Conservation (phyloP, 2,329 filamentous ascomycete genomes). For the Conoideocrella luteorostrata region DNA sequence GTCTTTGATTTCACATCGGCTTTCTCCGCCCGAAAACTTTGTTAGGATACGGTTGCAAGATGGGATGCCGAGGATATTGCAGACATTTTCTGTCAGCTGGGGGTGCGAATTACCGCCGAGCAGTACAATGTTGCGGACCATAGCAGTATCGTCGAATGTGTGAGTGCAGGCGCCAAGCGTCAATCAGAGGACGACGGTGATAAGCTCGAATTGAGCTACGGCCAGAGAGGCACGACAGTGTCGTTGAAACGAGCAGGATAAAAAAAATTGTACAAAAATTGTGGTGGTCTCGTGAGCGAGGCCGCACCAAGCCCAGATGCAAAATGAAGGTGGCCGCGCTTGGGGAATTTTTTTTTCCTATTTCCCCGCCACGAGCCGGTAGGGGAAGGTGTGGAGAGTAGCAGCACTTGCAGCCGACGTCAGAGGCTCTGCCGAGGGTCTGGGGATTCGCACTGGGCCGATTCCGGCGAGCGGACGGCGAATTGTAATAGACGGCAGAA, state of each 20-base stretch:
- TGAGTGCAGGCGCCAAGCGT: not conserved
- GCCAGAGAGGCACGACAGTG: not conserved
- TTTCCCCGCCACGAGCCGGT: slow-evolving; percentile 9
- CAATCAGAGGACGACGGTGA: not conserved
- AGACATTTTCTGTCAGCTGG: slow-evolving; percentile 77
- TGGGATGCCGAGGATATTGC: slow-evolving; percentile 82
- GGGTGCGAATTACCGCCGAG: slow-evolving; percentile 92
- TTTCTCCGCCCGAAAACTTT: slow-evolving; percentile 95
- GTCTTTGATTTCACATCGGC: slow-evolving; percentile 90
- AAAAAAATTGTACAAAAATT: not conserved
- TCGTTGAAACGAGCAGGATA: not conserved
- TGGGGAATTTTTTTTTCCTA: slow-evolving; percentile 10
- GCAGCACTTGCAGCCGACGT: slow-evolving; percentile 9
- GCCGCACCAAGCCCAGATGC: slow-evolving; percentile 4
- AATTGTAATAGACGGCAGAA: not conserved
- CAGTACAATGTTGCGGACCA: slow-evolving; percentile 94
- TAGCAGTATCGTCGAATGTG: slow-evolving; percentile 30
- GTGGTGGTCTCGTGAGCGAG: slow-evolving; percentile 5
- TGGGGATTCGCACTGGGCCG: slow-evolving; percentile 5
- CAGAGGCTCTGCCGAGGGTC: slow-evolving; percentile 10
- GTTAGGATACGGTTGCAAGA: slow-evolving; percentile 73
- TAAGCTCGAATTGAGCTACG: not conserved
- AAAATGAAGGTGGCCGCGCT: not conserved
- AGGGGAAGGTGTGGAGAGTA: slow-evolving; percentile 8
- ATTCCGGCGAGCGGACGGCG: slow-evolving; percentile 6